These are phyloP conservation scores for Agapanthus africanus DNA, from an alignment of 106 monocot genomes.

Conservation along the genomic window DNA sequence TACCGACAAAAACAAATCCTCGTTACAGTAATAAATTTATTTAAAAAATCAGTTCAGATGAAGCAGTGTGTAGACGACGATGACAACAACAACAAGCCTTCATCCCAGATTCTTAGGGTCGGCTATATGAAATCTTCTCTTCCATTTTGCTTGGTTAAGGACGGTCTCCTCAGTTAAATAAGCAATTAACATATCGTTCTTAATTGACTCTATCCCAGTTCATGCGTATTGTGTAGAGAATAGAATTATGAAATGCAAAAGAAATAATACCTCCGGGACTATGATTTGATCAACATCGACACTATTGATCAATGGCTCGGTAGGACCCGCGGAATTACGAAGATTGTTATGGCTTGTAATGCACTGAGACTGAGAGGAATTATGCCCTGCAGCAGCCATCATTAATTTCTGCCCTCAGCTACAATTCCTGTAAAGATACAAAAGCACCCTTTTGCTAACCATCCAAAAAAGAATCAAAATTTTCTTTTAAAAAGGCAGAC, in stretches of 20 bases:
- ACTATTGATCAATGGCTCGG: constrained; percentile 58
- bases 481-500: too few relatives aligned
- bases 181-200: too few relatives aligned
- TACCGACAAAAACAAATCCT: background rate
- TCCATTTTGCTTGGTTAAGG: too few relatives aligned
- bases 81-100: too few relatives aligned
- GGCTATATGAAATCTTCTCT: too few relatives aligned
- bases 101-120: too few relatives aligned
- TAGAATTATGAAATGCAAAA: too few relatives aligned
- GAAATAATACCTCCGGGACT: constrained; percentile 68
- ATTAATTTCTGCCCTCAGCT: background rate
- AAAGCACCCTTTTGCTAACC: background rate
- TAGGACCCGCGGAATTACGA: constrained; percentile 18
- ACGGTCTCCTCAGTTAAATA: too few relatives aligned
- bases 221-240: too few relatives aligned
- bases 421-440: constrained; percentile 1
- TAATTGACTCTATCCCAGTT: too few relatives aligned
- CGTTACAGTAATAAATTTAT: too few relatives aligned
- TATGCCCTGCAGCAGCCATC: constrained; percentile 18
- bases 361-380: constrained; percentile 48
- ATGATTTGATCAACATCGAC: constrained; percentile 65
- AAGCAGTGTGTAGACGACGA: background rate
- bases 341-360: constrained; percentile 49
- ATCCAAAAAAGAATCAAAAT: too few relatives aligned
- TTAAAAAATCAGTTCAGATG: background rate